Evolutionary conservation across 257 asterid species (phyloP).

Genomic region (Solanum tarijense): DNA sequence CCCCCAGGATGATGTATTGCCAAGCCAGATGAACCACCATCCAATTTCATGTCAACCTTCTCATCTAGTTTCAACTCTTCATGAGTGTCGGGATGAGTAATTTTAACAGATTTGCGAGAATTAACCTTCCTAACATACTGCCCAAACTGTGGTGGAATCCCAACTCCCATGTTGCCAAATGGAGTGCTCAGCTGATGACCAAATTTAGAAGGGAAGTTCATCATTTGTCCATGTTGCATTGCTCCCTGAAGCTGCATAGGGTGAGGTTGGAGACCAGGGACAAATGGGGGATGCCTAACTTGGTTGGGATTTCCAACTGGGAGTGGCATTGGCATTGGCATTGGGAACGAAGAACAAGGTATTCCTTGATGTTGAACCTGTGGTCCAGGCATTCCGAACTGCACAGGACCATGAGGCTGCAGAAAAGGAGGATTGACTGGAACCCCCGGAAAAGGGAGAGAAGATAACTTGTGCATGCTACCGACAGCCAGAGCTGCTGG

Average conservation of each 20-base stretch:
- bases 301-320: slow-evolving; percentile 6
- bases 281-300: neutral
- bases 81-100: slow-evolving; percentile 24
- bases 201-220: slow-evolving; percentile 1
- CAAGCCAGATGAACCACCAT: neutral
- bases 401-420: slow-evolving; percentile 1
- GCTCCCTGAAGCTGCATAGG: slow-evolving; percentile 3
- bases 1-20: slow-evolving; percentile 6
- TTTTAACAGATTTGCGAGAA: slow-evolving; percentile 15
- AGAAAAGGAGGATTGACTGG: slow-evolving; percentile 8
- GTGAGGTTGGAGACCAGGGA: slow-evolving; percentile 11
- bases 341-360: slow-evolving; percentile 2
- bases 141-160: neutral
- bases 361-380: slow-evolving; percentile 9
- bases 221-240: slow-evolving; percentile 11
- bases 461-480: neutral
- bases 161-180: slow-evolving; percentile 11
- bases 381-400: neutral
- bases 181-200: slow-evolving; percentile 4
- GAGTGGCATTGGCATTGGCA: slow-evolving; percentile 10
- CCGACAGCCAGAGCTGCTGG: neutral
- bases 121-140: neutral
- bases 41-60: slow-evolving; percentile 1
- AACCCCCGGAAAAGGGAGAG: slow-evolving; percentile 3
- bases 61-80: slow-evolving; percentile 21